These are phyloP conservation scores for Zychaea mexicana DNA, from an alignment of 371 early-diverging fungal species.

Conservation along the genomic window DNA sequence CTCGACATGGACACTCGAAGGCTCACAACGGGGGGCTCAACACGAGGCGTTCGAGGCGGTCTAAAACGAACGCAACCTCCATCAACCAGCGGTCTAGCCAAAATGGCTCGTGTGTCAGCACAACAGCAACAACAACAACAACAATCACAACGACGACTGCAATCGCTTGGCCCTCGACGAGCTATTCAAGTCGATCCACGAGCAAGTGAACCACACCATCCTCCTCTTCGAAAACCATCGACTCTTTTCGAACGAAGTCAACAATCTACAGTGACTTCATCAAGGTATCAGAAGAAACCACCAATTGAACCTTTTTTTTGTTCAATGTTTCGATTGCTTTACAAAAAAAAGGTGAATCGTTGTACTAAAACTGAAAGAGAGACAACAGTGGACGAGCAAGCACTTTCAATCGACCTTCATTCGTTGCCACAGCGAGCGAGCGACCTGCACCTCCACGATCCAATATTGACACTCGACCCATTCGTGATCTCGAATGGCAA, in stretches of 20 bases:
- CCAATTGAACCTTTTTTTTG: no score
- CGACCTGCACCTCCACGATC: slow-evolving; percentile 1
- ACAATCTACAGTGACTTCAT: background rate
- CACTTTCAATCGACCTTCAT: slow-evolving; percentile 16
- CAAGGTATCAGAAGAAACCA: no score
- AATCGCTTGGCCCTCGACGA: background rate
- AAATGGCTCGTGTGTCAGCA: background rate
- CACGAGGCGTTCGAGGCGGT: background rate
- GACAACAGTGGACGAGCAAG: slow-evolving; percentile 10
- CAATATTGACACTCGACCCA: slow-evolving; percentile 60
- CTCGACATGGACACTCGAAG: background rate
- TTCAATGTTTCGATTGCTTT: no score
- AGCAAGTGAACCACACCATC: background rate
- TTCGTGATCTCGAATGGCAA: slow-evolving; percentile 74
- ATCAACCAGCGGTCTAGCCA: background rate
- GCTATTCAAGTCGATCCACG: background rate
- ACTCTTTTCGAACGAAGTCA: background rate
- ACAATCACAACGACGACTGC: background rate
- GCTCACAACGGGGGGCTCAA: background rate
- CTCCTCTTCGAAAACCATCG: background rate
- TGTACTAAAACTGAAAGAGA: no score
- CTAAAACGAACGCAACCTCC: background rate
- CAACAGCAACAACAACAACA: background rate
- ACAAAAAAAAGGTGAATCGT: no score
- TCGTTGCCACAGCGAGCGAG: slow-evolving; percentile 2